Conservation (phyloP, 306 rosid species). For the Cucumis hystrix region DNA sequence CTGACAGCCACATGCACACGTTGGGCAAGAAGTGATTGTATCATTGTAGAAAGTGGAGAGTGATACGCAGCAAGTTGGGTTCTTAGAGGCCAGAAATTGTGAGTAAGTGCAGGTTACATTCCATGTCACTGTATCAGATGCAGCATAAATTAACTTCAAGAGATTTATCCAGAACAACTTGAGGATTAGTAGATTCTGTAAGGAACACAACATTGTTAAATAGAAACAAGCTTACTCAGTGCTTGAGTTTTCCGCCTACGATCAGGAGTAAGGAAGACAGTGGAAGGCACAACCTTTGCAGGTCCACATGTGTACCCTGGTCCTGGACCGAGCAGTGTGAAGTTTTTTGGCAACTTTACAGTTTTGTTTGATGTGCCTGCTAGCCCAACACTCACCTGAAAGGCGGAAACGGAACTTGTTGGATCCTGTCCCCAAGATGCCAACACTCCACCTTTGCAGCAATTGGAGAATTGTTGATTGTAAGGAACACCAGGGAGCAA, state of each 20-base stretch:
- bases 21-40: conserved; percentile 59
- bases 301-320: conserved; percentile 67
- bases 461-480: conserved; percentile 43
- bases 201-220: not conserved
- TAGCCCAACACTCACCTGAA: conserved; percentile 56
- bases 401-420: conserved; percentile 36
- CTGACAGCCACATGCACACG: conserved; percentile 91
- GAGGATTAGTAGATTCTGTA: not conserved
- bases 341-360: conserved; percentile 50
- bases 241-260: conserved; percentile 47
- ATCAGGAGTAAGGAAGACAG: conserved; percentile 43
- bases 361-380: conserved; percentile 73
- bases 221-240: conserved; percentile 34
- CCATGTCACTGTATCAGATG: conserved; percentile 74
- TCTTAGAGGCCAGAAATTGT: conserved; percentile 72
- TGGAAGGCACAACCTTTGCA: conserved; percentile 44
- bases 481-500: conserved; percentile 53
- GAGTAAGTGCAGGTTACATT: conserved; percentile 91
- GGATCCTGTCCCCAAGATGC: conserved; percentile 56
- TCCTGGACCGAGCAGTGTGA: conserved; percentile 59
- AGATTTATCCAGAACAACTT: not conserved
- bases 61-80: conserved; percentile 94
- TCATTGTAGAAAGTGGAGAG: conserved; percentile 80
- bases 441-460: conserved; percentile 65
- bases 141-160: not conserved